Percentiles rank a stretch among this genome's conserved stretches.
These are phyloP conservation scores for Pythium chondricola DNA, from an alignment of 352 stramenopile species.

Conservation along the genomic window DNA sequence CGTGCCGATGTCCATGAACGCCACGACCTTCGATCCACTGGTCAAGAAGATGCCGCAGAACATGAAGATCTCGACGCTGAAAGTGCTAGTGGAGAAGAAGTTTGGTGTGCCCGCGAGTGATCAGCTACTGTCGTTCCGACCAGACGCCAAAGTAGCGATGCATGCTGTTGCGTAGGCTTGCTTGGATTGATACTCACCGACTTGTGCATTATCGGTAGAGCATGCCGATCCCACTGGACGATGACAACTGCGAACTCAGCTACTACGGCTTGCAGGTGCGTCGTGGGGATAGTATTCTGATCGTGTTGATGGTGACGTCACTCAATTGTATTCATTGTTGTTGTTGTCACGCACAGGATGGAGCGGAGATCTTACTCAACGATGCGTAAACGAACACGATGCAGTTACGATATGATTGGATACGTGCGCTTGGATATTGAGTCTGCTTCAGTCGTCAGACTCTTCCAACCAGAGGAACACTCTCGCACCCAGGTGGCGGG, in stretches of 20 bases:
- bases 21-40: constrained; percentile 55
- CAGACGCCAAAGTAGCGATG: constrained; percentile 37
- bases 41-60: constrained; percentile 63
- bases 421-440: too few relatives aligned
- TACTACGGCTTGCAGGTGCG: constrained; percentile 73
- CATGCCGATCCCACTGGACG: constrained; percentile 59
- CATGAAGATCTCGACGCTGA: constrained; percentile 74
- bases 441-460: constrained; percentile 1
- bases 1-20: constrained; percentile 68
- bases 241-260: constrained; percentile 58
- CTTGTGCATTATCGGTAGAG: constrained; percentile 31
- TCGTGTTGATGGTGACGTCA: neutral
- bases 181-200: neutral
- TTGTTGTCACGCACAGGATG: constrained; percentile 29
- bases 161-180: neutral
- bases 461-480: too few relatives aligned
- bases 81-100: constrained; percentile 66
- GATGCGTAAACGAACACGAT: too few relatives aligned
- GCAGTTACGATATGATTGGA: too few relatives aligned
- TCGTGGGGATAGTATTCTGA: neutral
- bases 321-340: neutral
- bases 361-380: constrained; percentile 64
- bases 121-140: constrained; percentile 56
- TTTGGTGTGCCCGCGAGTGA: constrained; percentile 45
- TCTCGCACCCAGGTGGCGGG: neutral